Evolutionary conservation across 768 basidiomycete genomes (phyloP).

Genomic region (Agaricus bisporus): DNA sequence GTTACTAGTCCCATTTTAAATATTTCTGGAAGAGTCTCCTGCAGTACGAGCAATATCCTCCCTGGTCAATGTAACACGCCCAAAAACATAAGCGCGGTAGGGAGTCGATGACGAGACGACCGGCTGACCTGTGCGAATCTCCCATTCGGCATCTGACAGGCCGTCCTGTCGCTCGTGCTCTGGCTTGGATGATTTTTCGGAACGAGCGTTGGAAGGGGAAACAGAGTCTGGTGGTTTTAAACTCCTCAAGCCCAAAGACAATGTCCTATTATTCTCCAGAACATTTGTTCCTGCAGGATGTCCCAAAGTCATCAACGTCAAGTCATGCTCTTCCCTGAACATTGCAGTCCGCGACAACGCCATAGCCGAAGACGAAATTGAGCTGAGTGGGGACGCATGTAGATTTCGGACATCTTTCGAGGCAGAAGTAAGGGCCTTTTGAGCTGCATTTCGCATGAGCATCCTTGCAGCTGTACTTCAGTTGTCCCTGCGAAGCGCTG

Average conservation of each 20-base stretch:
- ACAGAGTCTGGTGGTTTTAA: conserved; percentile 10
- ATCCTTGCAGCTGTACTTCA: too few species aligned
- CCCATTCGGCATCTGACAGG: conserved; percentile 72
- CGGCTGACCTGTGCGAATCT: conserved; percentile 61
- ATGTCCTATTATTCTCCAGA: background rate
- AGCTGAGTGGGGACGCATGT: background rate
- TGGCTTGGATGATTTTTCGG: background rate
- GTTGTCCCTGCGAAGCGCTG: background rate
- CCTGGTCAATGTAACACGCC: conserved; percentile 34
- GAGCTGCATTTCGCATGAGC: conserved; percentile 5
- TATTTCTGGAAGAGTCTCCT: conserved; percentile 66
- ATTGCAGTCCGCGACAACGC: background rate
- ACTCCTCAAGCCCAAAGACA: background rate
- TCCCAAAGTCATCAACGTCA: background rate
- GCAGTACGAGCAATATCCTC: conserved; percentile 62
- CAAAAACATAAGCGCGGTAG: background rate
- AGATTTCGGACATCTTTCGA: background rate
- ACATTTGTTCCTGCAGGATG: background rate
- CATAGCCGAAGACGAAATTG: background rate
- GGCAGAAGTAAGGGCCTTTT: background rate
- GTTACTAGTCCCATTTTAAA: conserved; percentile 63
- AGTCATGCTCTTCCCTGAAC: background rate
- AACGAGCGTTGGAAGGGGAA: background rate
- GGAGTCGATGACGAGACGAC: too few species aligned
- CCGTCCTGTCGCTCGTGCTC: conserved; percentile 12